A percentile compares a stretch with the other conserved stretches of the same genome.
phyloP scores from a whole-genome alignment of 768 basidiomycete genomes.

The Suillus spraguei region DNA sequence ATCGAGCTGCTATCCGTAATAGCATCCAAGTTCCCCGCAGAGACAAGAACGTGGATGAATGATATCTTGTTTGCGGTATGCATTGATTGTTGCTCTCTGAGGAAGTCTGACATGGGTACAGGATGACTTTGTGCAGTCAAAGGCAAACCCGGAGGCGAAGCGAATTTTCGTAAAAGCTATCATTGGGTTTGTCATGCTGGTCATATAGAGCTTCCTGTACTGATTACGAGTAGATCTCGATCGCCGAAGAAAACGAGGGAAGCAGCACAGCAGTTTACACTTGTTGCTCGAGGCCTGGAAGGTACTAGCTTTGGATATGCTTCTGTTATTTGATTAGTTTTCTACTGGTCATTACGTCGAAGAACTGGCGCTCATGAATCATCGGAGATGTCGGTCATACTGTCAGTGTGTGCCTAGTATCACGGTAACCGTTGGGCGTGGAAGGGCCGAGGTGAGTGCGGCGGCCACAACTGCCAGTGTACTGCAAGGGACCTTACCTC shows the following conservation, averaged over 20 bases:
- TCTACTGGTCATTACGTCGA: constrained; percentile 7
- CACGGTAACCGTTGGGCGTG: neutral
- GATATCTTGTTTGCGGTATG: constrained; percentile 69
- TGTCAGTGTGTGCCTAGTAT: constrained; percentile 1
- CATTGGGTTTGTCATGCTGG: constrained; percentile 49
- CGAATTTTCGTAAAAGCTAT: constrained; percentile 76
- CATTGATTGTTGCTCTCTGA: constrained; percentile 12
- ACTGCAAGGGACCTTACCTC: neutral
- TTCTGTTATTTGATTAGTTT: constrained; percentile 57
- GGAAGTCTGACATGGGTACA: constrained; percentile 28
- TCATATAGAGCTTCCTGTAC: neutral
- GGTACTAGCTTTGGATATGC: constrained; percentile 87
- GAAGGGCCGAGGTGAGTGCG: constrained; percentile 7
- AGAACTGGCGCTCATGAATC: neutral
- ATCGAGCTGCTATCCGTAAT: constrained; percentile 79
- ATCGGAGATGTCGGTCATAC: constrained; percentile 14
- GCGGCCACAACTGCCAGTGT: constrained; percentile 11
- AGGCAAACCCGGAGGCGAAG: constrained; percentile 76
- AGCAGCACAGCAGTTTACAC: constrained; percentile 84
- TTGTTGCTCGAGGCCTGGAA: constrained; percentile 82
- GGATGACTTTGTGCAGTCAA: constrained; percentile 75
- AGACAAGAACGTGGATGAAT: constrained; percentile 70
- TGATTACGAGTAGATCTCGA: constrained; percentile 52
- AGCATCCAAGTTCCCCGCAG: constrained; percentile 54
- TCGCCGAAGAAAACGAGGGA: constrained; percentile 76